Base-by-base conservation (phyloP, 352 stramenopile genomes). In the Globisporangium nodosum region DNA sequence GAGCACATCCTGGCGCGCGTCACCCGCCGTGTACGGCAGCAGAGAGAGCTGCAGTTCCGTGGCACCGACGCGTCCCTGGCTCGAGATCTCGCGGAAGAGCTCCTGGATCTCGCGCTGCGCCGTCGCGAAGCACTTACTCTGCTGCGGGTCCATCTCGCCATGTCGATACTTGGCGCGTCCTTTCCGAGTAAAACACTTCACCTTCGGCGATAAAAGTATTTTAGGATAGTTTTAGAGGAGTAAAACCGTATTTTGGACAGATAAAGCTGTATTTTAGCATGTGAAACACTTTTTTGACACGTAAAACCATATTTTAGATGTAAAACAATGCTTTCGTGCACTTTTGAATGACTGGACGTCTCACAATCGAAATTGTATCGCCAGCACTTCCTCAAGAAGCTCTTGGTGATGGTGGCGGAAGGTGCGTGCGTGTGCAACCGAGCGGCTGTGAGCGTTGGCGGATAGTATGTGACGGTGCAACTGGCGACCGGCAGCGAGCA, bases 21-120 rank as follows among this genome's bases (percentile, higher is more conserved):
- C 80, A 33, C 80, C 80, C 18, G 76, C 80, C 5, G 80, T 83
- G 52, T 82, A 85, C 46, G 76, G 78, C 12, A 87, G 54, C 49
- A 90, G 58, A 43, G 63, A 59, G 2, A 63, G 53, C 54, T 84
- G 74, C n/a, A 88, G 60, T 59, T 86, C 78, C 0, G 40, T 33
- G 1, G 66, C 49, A 16, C 69, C 69, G 9, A 87, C 76, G 35
- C 68, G 74, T 2, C 78, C 78, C 48, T 85, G 69, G 58, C 51
- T 64, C 37, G 75, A 73, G 5, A 88, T 69, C 52, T 85, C 74
- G 3, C 69, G 68, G 61, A 88, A 88, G 18, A 88, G 58, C 52
- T 85, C 78, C 3, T 74, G 72, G 3, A 88, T 68, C 52, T 87
- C 75, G 31, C 61, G 61, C 55, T 87, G 78, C 15, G 76, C 78